Evolutionary conservation across 164 flowering plant species (phyloP).

Genomic region (Stephania cephalantha): DNA sequence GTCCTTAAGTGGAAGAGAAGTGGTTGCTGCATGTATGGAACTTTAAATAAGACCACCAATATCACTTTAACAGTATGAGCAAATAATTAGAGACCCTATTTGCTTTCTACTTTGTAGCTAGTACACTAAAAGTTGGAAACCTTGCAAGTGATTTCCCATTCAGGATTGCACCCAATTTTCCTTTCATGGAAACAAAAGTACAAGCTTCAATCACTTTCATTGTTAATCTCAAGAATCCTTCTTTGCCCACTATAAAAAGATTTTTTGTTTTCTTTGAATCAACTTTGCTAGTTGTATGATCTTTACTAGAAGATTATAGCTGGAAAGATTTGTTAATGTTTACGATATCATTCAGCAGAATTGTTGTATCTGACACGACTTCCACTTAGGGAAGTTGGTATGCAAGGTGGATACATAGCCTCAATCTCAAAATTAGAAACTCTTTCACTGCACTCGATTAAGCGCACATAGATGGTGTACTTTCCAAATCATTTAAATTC

Average conservation of each 20-base stretch:
- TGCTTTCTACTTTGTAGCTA: neutral
- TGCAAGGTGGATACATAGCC: neutral
- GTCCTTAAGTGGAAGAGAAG: slow-evolving; percentile 1
- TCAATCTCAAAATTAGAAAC: too few relatives aligned
- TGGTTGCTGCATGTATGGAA: neutral
- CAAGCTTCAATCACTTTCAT: slow-evolving; percentile 11
- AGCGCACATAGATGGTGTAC: too few relatives aligned
- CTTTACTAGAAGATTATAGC: neutral
- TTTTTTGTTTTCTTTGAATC: slow-evolving; percentile 10
- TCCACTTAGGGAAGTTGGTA: neutral
- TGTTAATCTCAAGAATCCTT: too few relatives aligned
- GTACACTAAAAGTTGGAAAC: neutral
- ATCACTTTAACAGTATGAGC: too few relatives aligned
- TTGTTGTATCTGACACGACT: neutral
- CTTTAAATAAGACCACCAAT: neutral
- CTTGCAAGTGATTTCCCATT: slow-evolving; percentile 25
- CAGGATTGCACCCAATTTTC: slow-evolving; percentile 39
- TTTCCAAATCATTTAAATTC: too few relatives aligned
- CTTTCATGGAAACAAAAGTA: slow-evolving; percentile 15
- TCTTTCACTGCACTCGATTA: too few relatives aligned
- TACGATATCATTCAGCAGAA: neutral
- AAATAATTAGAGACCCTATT: neutral
- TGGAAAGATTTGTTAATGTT: neutral
- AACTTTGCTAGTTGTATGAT: neutral
- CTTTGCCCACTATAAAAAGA: slow-evolving; percentile 8